Evolutionary conservation across 495 filamentous ascomycete genomes (phyloP), one percentile per base, ranked within the genome.

Genomic region (Pyrenopolyporus hunteri): DNA sequence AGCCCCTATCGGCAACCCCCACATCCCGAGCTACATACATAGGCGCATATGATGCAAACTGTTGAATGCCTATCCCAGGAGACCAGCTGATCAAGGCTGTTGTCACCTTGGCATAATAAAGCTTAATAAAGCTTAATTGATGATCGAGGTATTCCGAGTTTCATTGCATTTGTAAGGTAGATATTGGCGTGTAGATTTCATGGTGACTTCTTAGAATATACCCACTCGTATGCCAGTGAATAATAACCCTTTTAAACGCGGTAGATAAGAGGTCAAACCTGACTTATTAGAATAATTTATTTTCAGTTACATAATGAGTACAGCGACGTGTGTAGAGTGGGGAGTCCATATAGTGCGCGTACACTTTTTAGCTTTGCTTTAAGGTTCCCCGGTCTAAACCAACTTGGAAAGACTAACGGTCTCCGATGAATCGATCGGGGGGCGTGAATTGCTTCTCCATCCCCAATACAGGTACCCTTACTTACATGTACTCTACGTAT

Each of bases 1-100:
- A 64, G 61, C n/a, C 28, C 48, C n/a, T 29, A 25, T 19, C 60
- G 55, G 61, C 16, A 55, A 31, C 61, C 61, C 60, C 61, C 61
- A 64, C 61, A 55, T 59, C 35, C 61, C 60, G 42, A 33, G 17
- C 40, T 35, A 11, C n/a, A n/a, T n/a, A n/a, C n/a, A n/a, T n/a
- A n/a, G n/a, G n/a, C n/a, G 23, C 29, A 1, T 28, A 51, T 63
- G 59, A 57, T 63, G 59, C 53, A 54, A 60, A 48, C 14, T 33
- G 49, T 48, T n/a, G n/a, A n/a, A n/a, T n/a, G n/a, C n/a, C n/a
- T n/a, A n/a, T n/a, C n/a, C 26, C 19, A 23, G 14, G 46, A 25
- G 4, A 32, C 45, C 45, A 19, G 36, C 23, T 42, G 54, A 45
- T 52, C 39, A 23, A 44, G 14, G 22, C 55, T 32, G 16, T 46